Evolutionary conservation across 495 filamentous ascomycete genomes (phyloP), one percentile per base, ranked within the genome.

Genomic region (Pyronema omphalodes): DNA sequence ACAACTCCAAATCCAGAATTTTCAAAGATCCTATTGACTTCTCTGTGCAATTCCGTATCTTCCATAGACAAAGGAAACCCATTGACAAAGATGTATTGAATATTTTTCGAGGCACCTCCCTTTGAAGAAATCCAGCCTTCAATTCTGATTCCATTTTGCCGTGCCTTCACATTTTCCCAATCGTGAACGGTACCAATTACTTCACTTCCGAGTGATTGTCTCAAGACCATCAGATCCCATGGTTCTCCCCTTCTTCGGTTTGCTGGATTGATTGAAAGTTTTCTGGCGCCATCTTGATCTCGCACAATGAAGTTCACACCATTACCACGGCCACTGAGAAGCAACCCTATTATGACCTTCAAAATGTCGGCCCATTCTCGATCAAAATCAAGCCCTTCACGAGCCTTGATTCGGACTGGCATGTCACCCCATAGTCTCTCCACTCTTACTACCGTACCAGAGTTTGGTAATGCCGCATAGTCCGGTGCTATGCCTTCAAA

Each of bases 381-480:
- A 33, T 88, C 82, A 2, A 78, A 55, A n/a, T 65, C 62, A 40
- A 49, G 55, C 1, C 51, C 40, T 34, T 59, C 53, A 67, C 9
- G 70, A 58, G 45, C 65, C 67, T 91, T 94, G 17, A 95, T 81
- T n/a, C 93, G 82, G 9, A 98, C 91, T 1, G 91, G 91, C 81
- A 98, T 88, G 47, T 86, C 88, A 1, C 89, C 91, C 67, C 95
- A 96, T 9, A 98, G 71, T 61, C 94, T 84, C 56, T 84, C 79
- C 3, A 95, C 84, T 4, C 74, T 76, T 7, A 91, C 79, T 45
- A 80, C 73, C 1, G 89, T 94, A 6, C 91, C 93, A 35, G 86
- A 76, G 39, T 82, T 74, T 4, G 70, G 57, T 7, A 65, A 58
- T 9, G 53, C 52, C 8, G 55, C 59, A 34, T 65, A 58, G 11